Conservation (phyloP, 169 alveolate species). For the Amoebophrya sp. region DNA sequence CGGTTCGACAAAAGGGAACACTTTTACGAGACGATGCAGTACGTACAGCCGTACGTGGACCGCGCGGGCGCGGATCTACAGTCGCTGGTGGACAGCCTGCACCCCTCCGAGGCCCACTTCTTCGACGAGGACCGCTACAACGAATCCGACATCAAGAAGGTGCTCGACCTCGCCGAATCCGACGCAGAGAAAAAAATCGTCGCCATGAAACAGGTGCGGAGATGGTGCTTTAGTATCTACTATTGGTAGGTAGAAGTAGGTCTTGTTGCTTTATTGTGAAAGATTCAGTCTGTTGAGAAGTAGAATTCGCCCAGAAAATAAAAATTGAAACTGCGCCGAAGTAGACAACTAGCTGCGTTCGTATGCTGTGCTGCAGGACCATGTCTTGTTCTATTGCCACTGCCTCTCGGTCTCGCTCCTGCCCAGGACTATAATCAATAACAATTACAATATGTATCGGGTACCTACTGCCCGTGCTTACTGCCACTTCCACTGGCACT, state of each 20-base stretch:
- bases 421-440: too few relatives aligned
- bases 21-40: too few relatives aligned
- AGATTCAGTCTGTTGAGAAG: not conserved
- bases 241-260: not conserved
- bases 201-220: not conserved
- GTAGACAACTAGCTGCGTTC: not conserved
- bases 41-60: not conserved
- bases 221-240: too few relatives aligned
- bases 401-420: too few relatives aligned
- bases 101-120: not conserved
- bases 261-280: not conserved
- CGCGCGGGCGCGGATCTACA: not conserved
- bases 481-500: too few relatives aligned
- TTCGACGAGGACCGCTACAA: not conserved
- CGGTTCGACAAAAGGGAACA: too few relatives aligned
- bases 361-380: too few relatives aligned
- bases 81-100: not conserved
- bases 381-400: too few relatives aligned
- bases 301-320: too few relatives aligned
- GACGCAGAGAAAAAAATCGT: not conserved
- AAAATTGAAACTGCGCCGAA: too few relatives aligned
- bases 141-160: not conserved
- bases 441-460: too few relatives aligned
- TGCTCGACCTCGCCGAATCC: not conserved
- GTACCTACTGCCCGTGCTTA: too few relatives aligned